Evolutionary conservation across 805 yeast genomes (phyloP).

Genomic region (Candida koratica): DNA sequence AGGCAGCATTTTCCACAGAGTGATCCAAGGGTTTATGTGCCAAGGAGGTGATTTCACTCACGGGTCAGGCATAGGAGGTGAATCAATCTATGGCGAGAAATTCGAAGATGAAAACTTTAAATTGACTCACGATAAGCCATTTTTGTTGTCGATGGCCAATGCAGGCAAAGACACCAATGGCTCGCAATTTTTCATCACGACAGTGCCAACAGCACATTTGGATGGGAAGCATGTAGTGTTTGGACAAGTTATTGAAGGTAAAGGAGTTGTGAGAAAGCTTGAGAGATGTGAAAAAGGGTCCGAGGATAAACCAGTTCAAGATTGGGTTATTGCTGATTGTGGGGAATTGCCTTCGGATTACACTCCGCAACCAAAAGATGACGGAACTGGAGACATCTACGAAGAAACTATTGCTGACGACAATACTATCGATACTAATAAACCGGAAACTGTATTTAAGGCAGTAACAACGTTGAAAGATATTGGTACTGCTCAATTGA

Average conservation of each 20-base stretch:
- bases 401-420: slow-evolving; percentile 78
- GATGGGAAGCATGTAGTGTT: slow-evolving; percentile 96
- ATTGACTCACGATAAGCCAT: slow-evolving; percentile 75
- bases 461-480: slow-evolving; percentile 67
- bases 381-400: slow-evolving; percentile 81
- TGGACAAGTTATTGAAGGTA: slow-evolving; percentile 82
- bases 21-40: slow-evolving; percentile 84
- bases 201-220: slow-evolving; percentile 89
- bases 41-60: slow-evolving; percentile 82
- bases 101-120: slow-evolving; percentile 90
- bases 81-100: slow-evolving; percentile 43
- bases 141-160: slow-evolving; percentile 92
- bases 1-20: slow-evolving; percentile 89
- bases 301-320: slow-evolving; percentile 66
- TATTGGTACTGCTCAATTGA: slow-evolving; percentile 74
- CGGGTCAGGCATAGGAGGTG: slow-evolving; percentile 42
- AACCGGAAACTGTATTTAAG: slow-evolving; percentile 62
- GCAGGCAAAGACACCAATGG: slow-evolving; percentile 96
- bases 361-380: slow-evolving; percentile 52
- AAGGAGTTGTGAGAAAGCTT: slow-evolving; percentile 70
- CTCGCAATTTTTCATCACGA: slow-evolving; percentile 91
- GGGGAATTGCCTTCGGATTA: slow-evolving; percentile 70
- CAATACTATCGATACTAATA: slow-evolving; percentile 52
- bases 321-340: slow-evolving; percentile 71
- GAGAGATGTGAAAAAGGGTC: slow-evolving; percentile 66